These are phyloP conservation scores for Trichocladium antarcticum DNA, from an alignment of 495 filamentous ascomycete species.

Conservation along the genomic window DNA sequence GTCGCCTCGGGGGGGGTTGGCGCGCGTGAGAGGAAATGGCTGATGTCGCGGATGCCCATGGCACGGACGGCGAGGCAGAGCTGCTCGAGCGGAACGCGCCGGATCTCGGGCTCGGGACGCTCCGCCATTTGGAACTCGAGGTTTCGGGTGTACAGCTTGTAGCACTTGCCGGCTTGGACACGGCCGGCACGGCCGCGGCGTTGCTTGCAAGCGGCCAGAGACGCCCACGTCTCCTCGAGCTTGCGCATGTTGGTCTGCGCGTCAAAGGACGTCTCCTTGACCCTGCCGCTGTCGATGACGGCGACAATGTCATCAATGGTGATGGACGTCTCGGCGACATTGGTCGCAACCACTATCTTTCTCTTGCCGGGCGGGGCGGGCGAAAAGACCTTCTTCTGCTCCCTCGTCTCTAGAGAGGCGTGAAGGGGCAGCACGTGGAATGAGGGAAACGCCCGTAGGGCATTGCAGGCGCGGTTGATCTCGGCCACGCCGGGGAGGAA, in stretches of 20 bases:
- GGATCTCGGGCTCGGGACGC: constrained; percentile 86
- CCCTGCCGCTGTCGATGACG: constrained; percentile 87
- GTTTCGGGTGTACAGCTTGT: constrained; percentile 84
- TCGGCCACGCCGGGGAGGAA: constrained; percentile 82
- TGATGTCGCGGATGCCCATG: constrained; percentile 79
- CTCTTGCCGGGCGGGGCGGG: constrained; percentile 64
- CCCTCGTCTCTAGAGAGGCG: constrained; percentile 74
- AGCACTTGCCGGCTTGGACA: constrained; percentile 83
- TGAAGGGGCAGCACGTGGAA: constrained; percentile 79
- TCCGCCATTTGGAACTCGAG: constrained; percentile 79
- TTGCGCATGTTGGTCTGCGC: constrained; percentile 88
- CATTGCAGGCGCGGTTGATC: constrained; percentile 69
- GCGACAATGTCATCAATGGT: constrained; percentile 96
- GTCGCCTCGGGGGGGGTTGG: constrained; percentile 75
- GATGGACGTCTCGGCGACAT: constrained; percentile 96
- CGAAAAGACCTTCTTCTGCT: constrained; percentile 79
- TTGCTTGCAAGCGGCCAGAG: constrained; percentile 88
- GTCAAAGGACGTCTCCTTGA: constrained; percentile 95
- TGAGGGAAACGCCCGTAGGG: constrained; percentile 55
- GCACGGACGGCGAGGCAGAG: constrained; percentile 87
- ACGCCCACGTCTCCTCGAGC: constrained; percentile 91
- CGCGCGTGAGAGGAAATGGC: constrained; percentile 69
- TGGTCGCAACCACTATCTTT: constrained; percentile 89
- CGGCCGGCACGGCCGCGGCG: constrained; percentile 89
- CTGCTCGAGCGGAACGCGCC: constrained; percentile 85